Conservation (phyloP, 768 basidiomycete species). For the Butyriboletus loyo region DNA sequence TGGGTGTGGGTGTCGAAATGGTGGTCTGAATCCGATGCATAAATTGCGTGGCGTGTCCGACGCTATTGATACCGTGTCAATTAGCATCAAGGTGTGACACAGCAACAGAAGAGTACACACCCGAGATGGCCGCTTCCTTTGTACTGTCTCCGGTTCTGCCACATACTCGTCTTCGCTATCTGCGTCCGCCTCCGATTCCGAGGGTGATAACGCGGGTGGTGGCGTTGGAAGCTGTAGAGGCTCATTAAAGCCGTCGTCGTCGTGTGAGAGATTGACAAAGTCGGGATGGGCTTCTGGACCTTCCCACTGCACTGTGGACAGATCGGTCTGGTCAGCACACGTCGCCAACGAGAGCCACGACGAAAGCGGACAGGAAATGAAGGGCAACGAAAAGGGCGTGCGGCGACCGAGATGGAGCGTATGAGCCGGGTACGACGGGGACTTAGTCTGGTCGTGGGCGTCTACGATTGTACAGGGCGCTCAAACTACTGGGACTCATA, state of each 20-base stretch:
- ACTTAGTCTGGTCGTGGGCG: constrained; percentile 19
- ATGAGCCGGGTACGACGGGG: constrained; percentile 4
- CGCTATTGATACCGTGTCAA: constrained; percentile 37
- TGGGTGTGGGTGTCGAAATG: constrained; percentile 33
- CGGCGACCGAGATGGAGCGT: background rate
- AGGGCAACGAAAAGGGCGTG: constrained; percentile 2
- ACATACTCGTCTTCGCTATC: constrained; percentile 75
- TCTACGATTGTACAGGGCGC: constrained; percentile 26
- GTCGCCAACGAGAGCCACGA: constrained; percentile 13
- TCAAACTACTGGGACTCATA: constrained; percentile 32
- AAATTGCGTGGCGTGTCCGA: constrained; percentile 38
- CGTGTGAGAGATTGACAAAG: constrained; percentile 20
- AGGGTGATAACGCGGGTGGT: constrained; percentile 33
- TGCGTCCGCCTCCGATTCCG: constrained; percentile 48
- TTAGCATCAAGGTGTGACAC: constrained; percentile 14
- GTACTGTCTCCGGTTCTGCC: constrained; percentile 38
- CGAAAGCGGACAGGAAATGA: constrained; percentile 13
- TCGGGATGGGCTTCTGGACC: constrained; percentile 58
- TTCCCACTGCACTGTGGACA: constrained; percentile 68
- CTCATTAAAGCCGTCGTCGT: constrained; percentile 21
- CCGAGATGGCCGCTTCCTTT: constrained; percentile 37
- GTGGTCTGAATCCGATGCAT: constrained; percentile 42
- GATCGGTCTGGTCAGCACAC: constrained; percentile 30
- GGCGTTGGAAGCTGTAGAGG: constrained; percentile 21
- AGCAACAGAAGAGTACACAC: constrained; percentile 35